Evolutionary conservation across 495 filamentous ascomycete genomes (phyloP), one percentile per base, ranked within the genome.

Genomic region (Penicillium flavigenum): DNA sequence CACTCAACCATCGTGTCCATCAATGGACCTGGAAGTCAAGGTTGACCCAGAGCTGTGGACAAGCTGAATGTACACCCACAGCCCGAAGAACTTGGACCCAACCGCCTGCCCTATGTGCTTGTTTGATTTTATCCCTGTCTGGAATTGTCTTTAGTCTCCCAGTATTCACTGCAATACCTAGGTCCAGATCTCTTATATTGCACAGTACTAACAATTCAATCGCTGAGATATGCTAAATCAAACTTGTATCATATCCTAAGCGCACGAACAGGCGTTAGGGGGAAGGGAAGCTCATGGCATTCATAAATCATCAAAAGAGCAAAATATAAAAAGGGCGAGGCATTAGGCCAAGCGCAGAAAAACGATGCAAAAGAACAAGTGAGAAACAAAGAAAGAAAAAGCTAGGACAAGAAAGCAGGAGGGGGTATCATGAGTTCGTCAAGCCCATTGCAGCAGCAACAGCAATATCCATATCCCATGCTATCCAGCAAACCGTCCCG

Each of bases 341-440:
- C 51, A 7, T 17, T 7, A 43, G 39, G 31, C 20, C 39, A 48
- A 54, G 51, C 26, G 36, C 9, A 22, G 38, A 5, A 48, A n/a
- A n/a, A n/a, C 46, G 26, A 52, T 41, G n/a, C 53, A 20, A 51
- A 20, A 47, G 10, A 10, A 55, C 45, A 52, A 34, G n/a, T 22
- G 11, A n/a, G 7, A 14, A 42, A 26, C 24, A n/a, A 29, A 26
- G 54, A 12, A 34, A 50, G 26, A 8, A 47, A 24, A 26, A 50
- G 38, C 41, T 17, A 48, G 47, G 38, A 31, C 24, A 32, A 29
- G 27, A 56, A 56, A 45, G 49, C 55, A 61, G 4, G 4, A 32
- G 26, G 9, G 46, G 65, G 65, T 68, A 68, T 68, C 59, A 59
- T 63, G 59, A 63, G 52, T 62, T 52, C 65, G 57, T 63, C 61